phyloP scores from a whole-genome alignment of 2,329 filamentous ascomycete genomes.

The Drechslerella coelobrocha region DNA sequence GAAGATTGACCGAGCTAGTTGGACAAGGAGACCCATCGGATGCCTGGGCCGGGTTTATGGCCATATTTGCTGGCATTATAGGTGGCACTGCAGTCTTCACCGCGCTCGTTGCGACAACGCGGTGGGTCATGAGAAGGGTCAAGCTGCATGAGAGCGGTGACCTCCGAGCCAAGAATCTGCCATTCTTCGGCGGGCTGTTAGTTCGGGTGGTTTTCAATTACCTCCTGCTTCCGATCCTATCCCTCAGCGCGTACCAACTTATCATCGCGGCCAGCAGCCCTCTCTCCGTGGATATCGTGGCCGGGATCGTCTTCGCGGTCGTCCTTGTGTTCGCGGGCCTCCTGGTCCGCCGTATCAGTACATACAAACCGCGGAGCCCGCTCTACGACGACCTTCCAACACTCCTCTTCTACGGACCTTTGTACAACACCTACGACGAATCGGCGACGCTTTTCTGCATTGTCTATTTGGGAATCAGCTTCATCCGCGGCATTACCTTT shows the following conservation, averaged over 20 bases:
- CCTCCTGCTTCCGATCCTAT: slow-evolving; percentile 84
- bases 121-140: slow-evolving; percentile 77
- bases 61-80: slow-evolving; percentile 84
- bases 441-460: slow-evolving; percentile 88
- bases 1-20: slow-evolving; percentile 78
- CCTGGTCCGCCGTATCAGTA: slow-evolving; percentile 76
- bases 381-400: slow-evolving; percentile 93
- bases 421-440: slow-evolving; percentile 98
- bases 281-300: slow-evolving; percentile 72
- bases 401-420: slow-evolving; percentile 83
- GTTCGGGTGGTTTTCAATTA: slow-evolving; percentile 91
- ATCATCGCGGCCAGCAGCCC: slow-evolving; percentile 75
- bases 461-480: slow-evolving; percentile 81
- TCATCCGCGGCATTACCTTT: slow-evolving; percentile 86
- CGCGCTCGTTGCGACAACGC: slow-evolving; percentile 76
- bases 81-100: slow-evolving; percentile 71
- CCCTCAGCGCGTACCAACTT: slow-evolving; percentile 89
- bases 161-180: slow-evolving; percentile 85
- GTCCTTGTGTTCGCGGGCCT: slow-evolving; percentile 75
- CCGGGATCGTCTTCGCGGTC: slow-evolving; percentile 66
- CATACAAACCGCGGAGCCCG: slow-evolving; percentile 52
- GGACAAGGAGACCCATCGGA: slow-evolving; percentile 79
- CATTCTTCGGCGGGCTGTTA: slow-evolving; percentile 67
- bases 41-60: slow-evolving; percentile 91
- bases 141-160: slow-evolving; percentile 81